These are phyloP conservation scores for Cercophora sp. DNA, from an alignment of 495 filamentous ascomycete species.

Conservation along the genomic window DNA sequence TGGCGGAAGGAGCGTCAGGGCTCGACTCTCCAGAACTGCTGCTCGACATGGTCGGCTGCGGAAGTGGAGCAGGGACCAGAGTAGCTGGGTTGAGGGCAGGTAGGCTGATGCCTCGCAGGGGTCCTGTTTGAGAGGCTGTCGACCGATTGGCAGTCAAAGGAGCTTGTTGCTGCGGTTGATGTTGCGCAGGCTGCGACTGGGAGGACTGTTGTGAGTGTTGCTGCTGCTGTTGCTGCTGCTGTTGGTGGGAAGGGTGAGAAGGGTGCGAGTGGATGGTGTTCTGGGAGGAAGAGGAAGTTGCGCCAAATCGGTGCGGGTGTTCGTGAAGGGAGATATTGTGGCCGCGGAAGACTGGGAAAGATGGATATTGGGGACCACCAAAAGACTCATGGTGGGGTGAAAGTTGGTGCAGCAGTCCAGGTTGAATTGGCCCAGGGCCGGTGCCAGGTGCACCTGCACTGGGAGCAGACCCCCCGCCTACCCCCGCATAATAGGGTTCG, in stretches of 20 bases:
- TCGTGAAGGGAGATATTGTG: too few relatives aligned
- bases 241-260: not conserved
- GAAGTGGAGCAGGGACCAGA: not conserved
- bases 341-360: too few relatives aligned
- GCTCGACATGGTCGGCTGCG: slow-evolving; percentile 9
- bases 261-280: too few relatives aligned
- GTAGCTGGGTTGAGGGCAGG: not conserved
- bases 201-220: not conserved
- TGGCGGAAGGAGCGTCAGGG: slow-evolving; percentile 3
- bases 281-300: not conserved
- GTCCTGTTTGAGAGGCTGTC: too few relatives aligned
- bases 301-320: not conserved
- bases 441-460: slow-evolving; percentile 7
- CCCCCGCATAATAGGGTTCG: not conserved
- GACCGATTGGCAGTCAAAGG: too few relatives aligned
- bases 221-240: slow-evolving; percentile 2
- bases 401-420: slow-evolving; percentile 1
- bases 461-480: not conserved
- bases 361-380: too few relatives aligned
- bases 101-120: slow-evolving; percentile 3
- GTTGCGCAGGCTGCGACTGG: not conserved
- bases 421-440: slow-evolving; percentile 3
- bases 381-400: not conserved
- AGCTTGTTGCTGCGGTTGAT: not conserved
- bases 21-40: slow-evolving; percentile 14